A percentile compares a stretch with the other conserved stretches of the same genome.
These are phyloP conservation scores for Neurospora sp. DNA, from an alignment of 495 filamentous ascomycete genomes.

Conservation along the genomic window DNA sequence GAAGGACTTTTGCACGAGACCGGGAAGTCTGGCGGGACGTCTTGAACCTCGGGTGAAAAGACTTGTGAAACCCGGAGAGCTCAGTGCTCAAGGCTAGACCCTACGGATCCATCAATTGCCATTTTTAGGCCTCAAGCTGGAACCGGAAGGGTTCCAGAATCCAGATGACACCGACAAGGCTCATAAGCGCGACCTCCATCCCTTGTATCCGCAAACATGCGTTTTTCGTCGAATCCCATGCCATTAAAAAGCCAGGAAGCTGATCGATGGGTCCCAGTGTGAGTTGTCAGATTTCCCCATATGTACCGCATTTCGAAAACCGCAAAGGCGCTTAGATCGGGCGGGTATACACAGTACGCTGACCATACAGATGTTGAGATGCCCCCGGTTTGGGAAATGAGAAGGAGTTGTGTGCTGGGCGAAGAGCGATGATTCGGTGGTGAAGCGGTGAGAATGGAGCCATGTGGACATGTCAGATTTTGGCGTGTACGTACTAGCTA, in stretches of 20 bases:
- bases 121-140: neutral
- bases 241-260: neutral
- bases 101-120: neutral
- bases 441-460: neutral
- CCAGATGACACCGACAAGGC: neutral
- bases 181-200: neutral
- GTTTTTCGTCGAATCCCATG: neutral
- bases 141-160: neutral
- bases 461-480: neutral
- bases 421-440: neutral
- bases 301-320: neutral
- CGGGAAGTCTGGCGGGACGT: neutral
- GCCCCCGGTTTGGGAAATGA: neutral
- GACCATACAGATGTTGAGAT: neutral
- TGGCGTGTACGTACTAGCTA: neutral
- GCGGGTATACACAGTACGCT: neutral
- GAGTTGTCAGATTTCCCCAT: neutral
- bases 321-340: neutral
- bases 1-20: neutral
- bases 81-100: neutral
- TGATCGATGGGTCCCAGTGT: neutral
- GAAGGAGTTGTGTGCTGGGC: neutral
- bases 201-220: neutral
- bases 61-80: neutral
- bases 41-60: neutral